Conservation (phyloP, 2,329 filamentous ascomycete genomes). For the Xylaria sp. region DNA sequence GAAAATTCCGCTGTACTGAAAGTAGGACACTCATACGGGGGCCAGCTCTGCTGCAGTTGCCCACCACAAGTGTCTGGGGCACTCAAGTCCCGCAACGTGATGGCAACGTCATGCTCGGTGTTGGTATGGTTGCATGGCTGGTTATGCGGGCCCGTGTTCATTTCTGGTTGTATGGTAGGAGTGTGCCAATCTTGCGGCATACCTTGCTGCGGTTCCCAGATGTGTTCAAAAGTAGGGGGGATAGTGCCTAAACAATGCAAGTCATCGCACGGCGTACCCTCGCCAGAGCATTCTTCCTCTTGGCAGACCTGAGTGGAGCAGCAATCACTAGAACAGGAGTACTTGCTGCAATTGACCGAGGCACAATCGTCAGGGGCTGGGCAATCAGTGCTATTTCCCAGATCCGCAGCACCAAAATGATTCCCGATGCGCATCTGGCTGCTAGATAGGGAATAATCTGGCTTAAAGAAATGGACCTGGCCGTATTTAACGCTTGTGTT, state of each 20-base stretch:
- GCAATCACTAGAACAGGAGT: conserved; percentile 30
- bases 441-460: conserved; percentile 12
- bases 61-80: conserved; percentile 22
- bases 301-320: conserved; percentile 32
- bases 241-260: conserved; percentile 28
- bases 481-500: conserved; percentile 11
- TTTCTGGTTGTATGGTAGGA: conserved; percentile 8
- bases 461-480: conserved; percentile 9
- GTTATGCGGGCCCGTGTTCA: conserved; percentile 9
- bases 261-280: conserved; percentile 34
- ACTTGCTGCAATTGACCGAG: conserved; percentile 29
- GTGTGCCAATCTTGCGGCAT: conserved; percentile 19
- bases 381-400: conserved; percentile 13
- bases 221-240: conserved; percentile 11
- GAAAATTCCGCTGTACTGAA: conserved; percentile 14
- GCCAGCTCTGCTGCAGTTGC: conserved; percentile 15
- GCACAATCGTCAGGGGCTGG: conserved; percentile 25
- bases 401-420: conserved; percentile 24
- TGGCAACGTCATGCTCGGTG: conserved; percentile 37
- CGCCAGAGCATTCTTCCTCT: conserved; percentile 33
- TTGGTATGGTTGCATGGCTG: conserved; percentile 20
- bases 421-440: conserved; percentile 14
- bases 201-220: conserved; percentile 20
- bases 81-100: conserved; percentile 32
- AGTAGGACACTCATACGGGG: conserved; percentile 21